Evolutionary conservation across 495 filamentous ascomycete genomes (phyloP).

Genomic region (Immersiella caudata): DNA sequence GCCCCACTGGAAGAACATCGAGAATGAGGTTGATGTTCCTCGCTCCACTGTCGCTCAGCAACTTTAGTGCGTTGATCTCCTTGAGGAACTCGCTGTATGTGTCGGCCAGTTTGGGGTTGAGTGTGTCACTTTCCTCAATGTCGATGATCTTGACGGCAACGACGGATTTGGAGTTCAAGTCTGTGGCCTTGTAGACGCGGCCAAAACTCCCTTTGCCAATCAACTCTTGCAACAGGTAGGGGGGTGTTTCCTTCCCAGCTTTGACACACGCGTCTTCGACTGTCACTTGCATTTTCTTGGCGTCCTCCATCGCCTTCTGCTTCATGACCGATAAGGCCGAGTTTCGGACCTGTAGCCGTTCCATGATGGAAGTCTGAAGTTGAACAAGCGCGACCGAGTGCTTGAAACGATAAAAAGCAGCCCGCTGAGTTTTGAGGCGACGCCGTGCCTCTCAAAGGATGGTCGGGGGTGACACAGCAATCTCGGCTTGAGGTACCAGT

Average conservation of each 20-base stretch:
- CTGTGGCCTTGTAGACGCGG: constrained; percentile 83
- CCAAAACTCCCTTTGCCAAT: constrained; percentile 97
- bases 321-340: constrained; percentile 43
- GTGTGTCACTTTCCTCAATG: constrained; percentile 81
- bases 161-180: constrained; percentile 58
- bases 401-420: background rate
- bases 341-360: constrained; percentile 46
- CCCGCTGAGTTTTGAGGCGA: background rate
- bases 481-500: background rate
- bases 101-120: constrained; percentile 73
- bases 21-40: constrained; percentile 90
- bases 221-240: constrained; percentile 81
- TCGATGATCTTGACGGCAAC: constrained; percentile 96
- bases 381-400: background rate
- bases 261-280: constrained; percentile 53
- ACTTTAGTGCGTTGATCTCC: constrained; percentile 83
- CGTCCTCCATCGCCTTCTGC: constrained; percentile 58
- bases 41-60: constrained; percentile 79
- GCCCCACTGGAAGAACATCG: constrained; percentile 82
- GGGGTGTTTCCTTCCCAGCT: constrained; percentile 50
- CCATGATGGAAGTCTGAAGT: constrained; percentile 33
- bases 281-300: constrained; percentile 54
- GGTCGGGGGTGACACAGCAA: background rate
- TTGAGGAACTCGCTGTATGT: constrained; percentile 84
- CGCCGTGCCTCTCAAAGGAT: background rate